Conservation (phyloP, 441 rosid genomes). For the Iberis amara region DNA sequence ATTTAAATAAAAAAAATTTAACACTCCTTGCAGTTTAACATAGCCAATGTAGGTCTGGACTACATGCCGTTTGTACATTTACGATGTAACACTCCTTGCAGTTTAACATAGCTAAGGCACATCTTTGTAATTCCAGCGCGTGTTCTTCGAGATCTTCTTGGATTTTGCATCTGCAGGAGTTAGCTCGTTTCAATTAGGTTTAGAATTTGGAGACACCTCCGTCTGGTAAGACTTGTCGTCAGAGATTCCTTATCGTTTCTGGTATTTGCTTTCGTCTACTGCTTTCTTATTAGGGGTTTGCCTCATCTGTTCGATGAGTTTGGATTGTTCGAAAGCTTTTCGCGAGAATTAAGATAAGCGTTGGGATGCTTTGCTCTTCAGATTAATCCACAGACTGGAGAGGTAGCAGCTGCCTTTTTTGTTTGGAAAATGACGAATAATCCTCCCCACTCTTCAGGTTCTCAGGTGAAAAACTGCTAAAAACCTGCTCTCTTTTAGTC, state of each 20-base stretch:
- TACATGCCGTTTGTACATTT: not conserved
- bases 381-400: slow-evolving; percentile 27
- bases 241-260: slow-evolving; percentile 6
- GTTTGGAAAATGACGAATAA: slow-evolving; percentile 56
- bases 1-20: too few relatives aligned
- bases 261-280: slow-evolving; percentile 8
- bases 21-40: too few relatives aligned
- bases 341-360: not conserved
- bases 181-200: slow-evolving; percentile 3
- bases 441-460: slow-evolving; percentile 52
- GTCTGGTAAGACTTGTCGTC: too few relatives aligned
- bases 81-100: slow-evolving; percentile 1
- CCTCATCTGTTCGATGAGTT: not conserved
- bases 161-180: not conserved
- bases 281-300: slow-evolving; percentile 15
- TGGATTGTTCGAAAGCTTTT: slow-evolving; percentile 1
- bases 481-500: slow-evolving; percentile 8
- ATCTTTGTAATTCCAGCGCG: not conserved
- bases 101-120: slow-evolving; percentile 1
- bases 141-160: not conserved
- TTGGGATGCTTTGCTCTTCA: slow-evolving; percentile 16
- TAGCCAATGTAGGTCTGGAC: not conserved
- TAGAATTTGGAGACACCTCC: too few relatives aligned
- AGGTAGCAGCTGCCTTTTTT: slow-evolving; percentile 24
- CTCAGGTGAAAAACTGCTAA: slow-evolving; percentile 37